A percentile compares a stretch with the other conserved stretches of the same genome.
These are phyloP conservation scores for Amanita exitialis DNA, from an alignment of 768 basidiomycete genomes.

Conservation along the genomic window DNA sequence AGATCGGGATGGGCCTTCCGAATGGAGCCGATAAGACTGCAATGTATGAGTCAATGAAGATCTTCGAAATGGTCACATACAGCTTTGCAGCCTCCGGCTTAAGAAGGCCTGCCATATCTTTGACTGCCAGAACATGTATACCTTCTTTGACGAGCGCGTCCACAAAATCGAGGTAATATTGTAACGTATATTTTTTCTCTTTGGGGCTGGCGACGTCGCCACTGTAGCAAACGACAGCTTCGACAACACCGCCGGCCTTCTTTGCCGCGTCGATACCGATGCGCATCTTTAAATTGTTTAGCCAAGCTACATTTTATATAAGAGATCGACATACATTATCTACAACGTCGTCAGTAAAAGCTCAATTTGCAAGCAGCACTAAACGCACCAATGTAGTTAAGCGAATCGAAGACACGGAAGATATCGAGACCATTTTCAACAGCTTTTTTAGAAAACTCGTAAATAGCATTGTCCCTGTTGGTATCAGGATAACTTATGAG, in stretches of 20 bases:
- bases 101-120: constrained; percentile 97
- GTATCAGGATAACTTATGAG: constrained; percentile 8
- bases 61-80: constrained; percentile 25
- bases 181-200: constrained; percentile 93
- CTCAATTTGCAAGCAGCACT: neutral
- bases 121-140: constrained; percentile 94
- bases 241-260: constrained; percentile 97
- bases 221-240: constrained; percentile 97
- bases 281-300: constrained; percentile 56
- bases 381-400: constrained; percentile 90
- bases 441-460: constrained; percentile 98
- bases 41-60: constrained; percentile 2
- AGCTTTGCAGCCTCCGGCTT: constrained; percentile 91
- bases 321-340: constrained; percentile 53
- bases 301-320: neutral
- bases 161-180: constrained; percentile 96
- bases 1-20: constrained; percentile 94
- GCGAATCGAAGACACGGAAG: constrained; percentile 97
- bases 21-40: constrained; percentile 86
- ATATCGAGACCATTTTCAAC: constrained; percentile 99
- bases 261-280: constrained; percentile 99
- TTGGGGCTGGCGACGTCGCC: constrained; percentile 93
- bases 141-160: constrained; percentile 90
- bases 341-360: constrained; percentile 17
- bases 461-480: constrained; percentile 90